Percentiles rank a stretch among this genome's conserved stretches.
Conservation (phyloP, 805 yeast genomes). For the Candida piceae region DNA sequence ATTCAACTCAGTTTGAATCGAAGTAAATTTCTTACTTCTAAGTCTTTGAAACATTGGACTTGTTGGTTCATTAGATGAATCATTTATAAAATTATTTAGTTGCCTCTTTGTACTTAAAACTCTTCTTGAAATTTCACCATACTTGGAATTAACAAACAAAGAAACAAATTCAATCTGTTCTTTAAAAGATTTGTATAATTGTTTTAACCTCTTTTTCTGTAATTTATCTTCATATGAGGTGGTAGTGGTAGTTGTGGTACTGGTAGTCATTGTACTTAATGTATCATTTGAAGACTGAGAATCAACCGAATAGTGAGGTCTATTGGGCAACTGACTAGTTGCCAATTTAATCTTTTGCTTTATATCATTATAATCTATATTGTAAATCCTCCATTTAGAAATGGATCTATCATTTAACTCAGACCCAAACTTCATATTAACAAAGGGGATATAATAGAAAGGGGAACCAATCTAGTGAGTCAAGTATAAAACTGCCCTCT, state of each 20-base stretch:
- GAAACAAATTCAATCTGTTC: slow-evolving; percentile 58
- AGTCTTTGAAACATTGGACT: slow-evolving; percentile 15
- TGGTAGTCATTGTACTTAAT: slow-evolving; percentile 4
- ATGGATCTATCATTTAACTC: slow-evolving; percentile 71
- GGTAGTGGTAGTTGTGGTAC: slow-evolving; percentile 1
- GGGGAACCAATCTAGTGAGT: not conserved
- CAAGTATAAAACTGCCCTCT: not conserved
- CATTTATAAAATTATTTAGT: slow-evolving; percentile 23
- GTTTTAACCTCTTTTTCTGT: slow-evolving; percentile 22
- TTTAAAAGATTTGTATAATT: slow-evolving; percentile 39
- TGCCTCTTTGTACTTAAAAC: slow-evolving; percentile 24
- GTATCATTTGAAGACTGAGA: slow-evolving; percentile 15
- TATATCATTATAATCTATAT: slow-evolving; percentile 76
- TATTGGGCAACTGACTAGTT: slow-evolving; percentile 33
- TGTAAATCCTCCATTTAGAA: slow-evolving; percentile 83
- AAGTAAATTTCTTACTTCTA: slow-evolving; percentile 18
- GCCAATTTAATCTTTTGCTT: slow-evolving; percentile 59
- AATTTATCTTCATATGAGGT: slow-evolving; percentile 10
- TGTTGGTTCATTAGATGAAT: slow-evolving; percentile 4
- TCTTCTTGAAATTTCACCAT: slow-evolving; percentile 61
- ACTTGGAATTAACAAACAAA: slow-evolving; percentile 61
- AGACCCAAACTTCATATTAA: slow-evolving; percentile 77
- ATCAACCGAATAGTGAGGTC: slow-evolving; percentile 3
- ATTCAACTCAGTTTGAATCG: slow-evolving; percentile 34
- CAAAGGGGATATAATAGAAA: not conserved